These are phyloP conservation scores for Triticum dicoccoides DNA, from an alignment of 176 grass and related monocot species.

Conservation along the genomic window DNA sequence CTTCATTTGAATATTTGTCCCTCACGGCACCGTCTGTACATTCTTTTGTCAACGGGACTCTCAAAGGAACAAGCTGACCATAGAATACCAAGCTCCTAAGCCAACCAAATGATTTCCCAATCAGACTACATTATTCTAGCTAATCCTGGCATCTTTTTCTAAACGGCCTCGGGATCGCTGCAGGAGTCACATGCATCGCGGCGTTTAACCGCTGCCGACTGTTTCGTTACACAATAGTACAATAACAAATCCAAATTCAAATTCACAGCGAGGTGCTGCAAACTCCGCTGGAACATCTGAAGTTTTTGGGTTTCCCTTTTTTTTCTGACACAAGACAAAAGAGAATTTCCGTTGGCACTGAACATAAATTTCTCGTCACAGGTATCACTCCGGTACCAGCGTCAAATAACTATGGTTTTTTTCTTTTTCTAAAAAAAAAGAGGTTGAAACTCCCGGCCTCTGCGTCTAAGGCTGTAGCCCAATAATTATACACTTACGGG, in stretches of 20 bases:
- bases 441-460: too few relatives aligned
- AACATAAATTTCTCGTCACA: not conserved
- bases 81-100: conserved; percentile 26
- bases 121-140: conserved; percentile 28
- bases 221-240: not conserved
- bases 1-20: conserved; percentile 47
- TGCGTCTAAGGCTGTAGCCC: too few relatives aligned
- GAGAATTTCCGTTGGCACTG: too few relatives aligned
- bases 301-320: not conserved
- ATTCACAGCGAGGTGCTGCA: not conserved
- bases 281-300: not conserved
- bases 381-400: not conserved
- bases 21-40: conserved; percentile 20
- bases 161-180: conserved; percentile 42
- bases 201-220: conserved; percentile 18
- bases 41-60: conserved; percentile 45
- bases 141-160: conserved; percentile 27
- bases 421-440: too few relatives aligned
- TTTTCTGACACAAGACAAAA: too few relatives aligned
- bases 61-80: conserved; percentile 1
- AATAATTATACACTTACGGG: too few relatives aligned
- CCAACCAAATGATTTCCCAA: conserved; percentile 24
- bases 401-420: too few relatives aligned
- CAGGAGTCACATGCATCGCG: conserved; percentile 34
- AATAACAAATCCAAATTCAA: not conserved